These are phyloP conservation scores for Psilocybe sp. DNA, from an alignment of 768 basidiomycete genomes.

Conservation along the genomic window DNA sequence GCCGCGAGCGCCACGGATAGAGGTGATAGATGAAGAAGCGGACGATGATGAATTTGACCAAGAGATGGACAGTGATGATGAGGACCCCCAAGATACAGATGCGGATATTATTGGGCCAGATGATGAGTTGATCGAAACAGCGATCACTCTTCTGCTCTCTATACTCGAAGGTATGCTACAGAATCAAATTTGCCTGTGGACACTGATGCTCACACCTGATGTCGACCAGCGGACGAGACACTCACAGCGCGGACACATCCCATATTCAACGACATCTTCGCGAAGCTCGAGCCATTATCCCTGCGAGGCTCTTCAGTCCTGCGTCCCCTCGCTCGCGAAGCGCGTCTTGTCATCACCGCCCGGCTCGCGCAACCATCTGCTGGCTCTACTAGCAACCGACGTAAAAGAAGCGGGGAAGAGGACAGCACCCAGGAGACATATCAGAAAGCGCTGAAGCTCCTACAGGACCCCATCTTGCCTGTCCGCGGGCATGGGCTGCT, in stretches of 20 bases:
- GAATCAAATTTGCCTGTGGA: neutral
- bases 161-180: slow-evolving; percentile 72
- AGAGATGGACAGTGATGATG: slow-evolving; percentile 60
- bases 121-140: slow-evolving; percentile 72
- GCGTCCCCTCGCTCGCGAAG: slow-evolving; percentile 68
- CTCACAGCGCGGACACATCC: slow-evolving; percentile 61
- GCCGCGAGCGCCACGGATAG: too few relatives aligned
- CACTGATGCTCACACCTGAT: slow-evolving; percentile 3
- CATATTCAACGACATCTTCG: slow-evolving; percentile 68
- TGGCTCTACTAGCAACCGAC: slow-evolving; percentile 7
- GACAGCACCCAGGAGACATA: slow-evolving; percentile 64
- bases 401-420: slow-evolving; percentile 24
- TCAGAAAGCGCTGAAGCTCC: slow-evolving; percentile 80
- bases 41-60: slow-evolving; percentile 34
- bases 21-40: slow-evolving; percentile 15
- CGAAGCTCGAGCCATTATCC: slow-evolving; percentile 57
- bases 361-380: slow-evolving; percentile 62
- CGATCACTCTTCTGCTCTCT: slow-evolving; percentile 77
- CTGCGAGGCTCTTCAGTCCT: slow-evolving; percentile 44
- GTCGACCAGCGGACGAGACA: slow-evolving; percentile 45
- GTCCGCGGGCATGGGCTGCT: slow-evolving; percentile 92
- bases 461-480: slow-evolving; percentile 90
- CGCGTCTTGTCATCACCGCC: slow-evolving; percentile 79
- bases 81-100: slow-evolving; percentile 31
- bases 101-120: slow-evolving; percentile 38